These are phyloP conservation scores for Taphrina pruni DNA, from an alignment of 1,139 yeast genomes.

Conservation along the genomic window DNA sequence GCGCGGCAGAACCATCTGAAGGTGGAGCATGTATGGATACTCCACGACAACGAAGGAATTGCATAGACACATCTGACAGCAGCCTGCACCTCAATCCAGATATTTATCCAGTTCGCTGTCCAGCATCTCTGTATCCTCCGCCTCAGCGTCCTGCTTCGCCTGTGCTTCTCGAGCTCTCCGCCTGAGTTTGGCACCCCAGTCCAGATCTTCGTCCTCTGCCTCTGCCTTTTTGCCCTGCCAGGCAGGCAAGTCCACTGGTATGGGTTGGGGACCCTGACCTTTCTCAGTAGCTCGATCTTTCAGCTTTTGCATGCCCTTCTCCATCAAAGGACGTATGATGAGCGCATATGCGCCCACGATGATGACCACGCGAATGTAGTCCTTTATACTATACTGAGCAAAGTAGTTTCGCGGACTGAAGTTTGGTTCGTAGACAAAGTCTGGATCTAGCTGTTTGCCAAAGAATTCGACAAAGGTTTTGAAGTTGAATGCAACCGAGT, in stretches of 20 bases:
- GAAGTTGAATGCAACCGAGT: slow-evolving; percentile 8
- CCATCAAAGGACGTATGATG: slow-evolving; percentile 35
- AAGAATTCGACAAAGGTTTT: slow-evolving; percentile 30
- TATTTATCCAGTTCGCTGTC: slow-evolving; percentile 39
- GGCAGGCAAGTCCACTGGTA: slow-evolving; percentile 37
- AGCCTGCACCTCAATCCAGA: slow-evolving; percentile 13
- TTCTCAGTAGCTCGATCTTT: slow-evolving; percentile 27
- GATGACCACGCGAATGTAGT: slow-evolving; percentile 36
- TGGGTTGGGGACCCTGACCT: slow-evolving; percentile 39
- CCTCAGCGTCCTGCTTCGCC: slow-evolving; percentile 30
- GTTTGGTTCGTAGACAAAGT: slow-evolving; percentile 36
- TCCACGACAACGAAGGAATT: too few relatives aligned
- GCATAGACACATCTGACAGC: too few relatives aligned
- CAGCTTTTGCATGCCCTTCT: slow-evolving; percentile 33
- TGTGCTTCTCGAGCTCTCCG: slow-evolving; percentile 34
- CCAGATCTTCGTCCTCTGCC: slow-evolving; percentile 24
- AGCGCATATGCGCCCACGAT: slow-evolving; percentile 36
- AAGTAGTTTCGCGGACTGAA: slow-evolving; percentile 32
- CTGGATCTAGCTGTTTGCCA: slow-evolving; percentile 39
- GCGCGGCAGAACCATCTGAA: too few relatives aligned
- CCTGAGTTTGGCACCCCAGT: slow-evolving; percentile 35
- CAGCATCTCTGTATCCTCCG: slow-evolving; percentile 31
- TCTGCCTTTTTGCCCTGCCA: slow-evolving; percentile 33
- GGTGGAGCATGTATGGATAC: not conserved
- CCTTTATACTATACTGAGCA: slow-evolving; percentile 23